Conservation (phyloP, 345 rosid species). For the Ricinus communis region DNA sequence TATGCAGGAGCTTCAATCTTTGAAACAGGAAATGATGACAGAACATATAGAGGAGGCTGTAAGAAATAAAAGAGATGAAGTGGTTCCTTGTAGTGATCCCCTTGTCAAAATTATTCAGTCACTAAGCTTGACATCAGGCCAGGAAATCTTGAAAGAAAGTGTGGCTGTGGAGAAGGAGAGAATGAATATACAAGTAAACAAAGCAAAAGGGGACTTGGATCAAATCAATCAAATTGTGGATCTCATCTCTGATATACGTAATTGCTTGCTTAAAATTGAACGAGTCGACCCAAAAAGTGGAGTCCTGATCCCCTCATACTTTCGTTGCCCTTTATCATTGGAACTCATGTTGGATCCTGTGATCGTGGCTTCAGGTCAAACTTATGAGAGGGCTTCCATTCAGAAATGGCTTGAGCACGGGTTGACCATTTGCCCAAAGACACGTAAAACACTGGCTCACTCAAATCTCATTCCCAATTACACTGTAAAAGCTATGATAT, state of each 20-base stretch:
- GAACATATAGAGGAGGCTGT: constrained; percentile 52
- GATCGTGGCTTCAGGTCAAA: constrained; percentile 92
- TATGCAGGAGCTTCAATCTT: constrained; percentile 57
- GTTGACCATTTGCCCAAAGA: constrained; percentile 81
- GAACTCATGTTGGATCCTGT: constrained; percentile 95
- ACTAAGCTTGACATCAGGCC: constrained; percentile 56
- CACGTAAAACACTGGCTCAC: constrained; percentile 62
- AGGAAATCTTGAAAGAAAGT: constrained; percentile 74
- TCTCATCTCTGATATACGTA: constrained; percentile 62
- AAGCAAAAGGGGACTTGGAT: constrained; percentile 38
- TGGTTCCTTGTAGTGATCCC: constrained; percentile 44
- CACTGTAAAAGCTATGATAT: constrained; percentile 89
- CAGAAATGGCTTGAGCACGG: constrained; percentile 87
- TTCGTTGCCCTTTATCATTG: constrained; percentile 81
- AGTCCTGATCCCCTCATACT: constrained; percentile 64
- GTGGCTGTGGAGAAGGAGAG: constrained; percentile 82
- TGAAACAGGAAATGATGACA: constrained; percentile 46
- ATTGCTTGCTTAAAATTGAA: constrained; percentile 59
- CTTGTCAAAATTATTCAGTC: constrained; percentile 52
- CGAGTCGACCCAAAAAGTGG: constrained; percentile 55
- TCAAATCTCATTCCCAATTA: constrained; percentile 82
- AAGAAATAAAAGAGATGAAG: constrained; percentile 47
- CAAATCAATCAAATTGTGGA: constrained; percentile 49
- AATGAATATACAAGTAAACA: constrained; percentile 36
- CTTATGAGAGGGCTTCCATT: constrained; percentile 82